A percentile compares a stretch with the other conserved stretches of the same genome.
Evolutionary conservation across 169 alveolate genomes (phyloP).

Genomic region (Cryptosporidium ryanae): DNA sequence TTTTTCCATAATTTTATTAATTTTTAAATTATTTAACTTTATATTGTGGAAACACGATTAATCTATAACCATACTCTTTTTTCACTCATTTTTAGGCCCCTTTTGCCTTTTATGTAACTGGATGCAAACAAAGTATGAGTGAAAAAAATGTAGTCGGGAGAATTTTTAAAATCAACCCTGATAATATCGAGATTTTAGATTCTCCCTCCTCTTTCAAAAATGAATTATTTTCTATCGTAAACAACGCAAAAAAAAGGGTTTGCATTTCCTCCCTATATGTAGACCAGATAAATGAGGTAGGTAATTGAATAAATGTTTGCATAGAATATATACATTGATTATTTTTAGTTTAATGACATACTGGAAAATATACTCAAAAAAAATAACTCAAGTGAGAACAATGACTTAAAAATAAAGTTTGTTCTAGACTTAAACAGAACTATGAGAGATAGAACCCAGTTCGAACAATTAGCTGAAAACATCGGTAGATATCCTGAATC

Average conservation of each 20-base stretch:
- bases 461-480: neutral
- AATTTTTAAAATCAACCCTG: constrained; percentile 16
- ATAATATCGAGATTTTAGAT: constrained; percentile 29
- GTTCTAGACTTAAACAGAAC: constrained; percentile 46
- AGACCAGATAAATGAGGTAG: constrained; percentile 46
- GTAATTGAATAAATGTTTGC: neutral
- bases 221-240: constrained; percentile 18
- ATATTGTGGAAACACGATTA: no score
- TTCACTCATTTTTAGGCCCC: no score
- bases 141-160: constrained; percentile 1
- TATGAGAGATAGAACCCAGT: neutral
- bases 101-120: neutral
- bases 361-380: neutral
- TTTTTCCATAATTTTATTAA: no score
- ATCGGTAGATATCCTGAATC: constrained; percentile 18
- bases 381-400: neutral
- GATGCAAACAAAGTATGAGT: neutral
- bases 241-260: constrained; percentile 38
- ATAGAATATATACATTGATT: neutral
- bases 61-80: no score
- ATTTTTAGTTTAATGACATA: neutral
- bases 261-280: constrained; percentile 47
- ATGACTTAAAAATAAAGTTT: constrained; percentile 16
- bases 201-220: constrained; percentile 55
- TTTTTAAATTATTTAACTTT: no score